These are phyloP conservation scores for Scheffersomyces illinoinensis DNA, from an alignment of 1,139 yeast genomes.

Conservation along the genomic window DNA sequence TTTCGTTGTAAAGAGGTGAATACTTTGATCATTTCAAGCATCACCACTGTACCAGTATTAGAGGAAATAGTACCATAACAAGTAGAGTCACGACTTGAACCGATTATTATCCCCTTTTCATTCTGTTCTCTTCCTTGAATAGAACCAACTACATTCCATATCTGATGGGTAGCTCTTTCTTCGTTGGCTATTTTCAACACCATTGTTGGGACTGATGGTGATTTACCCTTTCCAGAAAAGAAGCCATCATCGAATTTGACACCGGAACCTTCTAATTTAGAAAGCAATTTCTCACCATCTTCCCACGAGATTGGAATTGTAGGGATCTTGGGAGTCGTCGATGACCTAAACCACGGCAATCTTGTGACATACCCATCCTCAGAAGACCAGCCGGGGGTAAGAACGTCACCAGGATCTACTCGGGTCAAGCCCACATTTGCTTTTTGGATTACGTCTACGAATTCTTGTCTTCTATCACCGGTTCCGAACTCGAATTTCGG, in stretches of 20 bases:
- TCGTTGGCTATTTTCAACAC: conserved; percentile 47
- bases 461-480: conserved; percentile 35
- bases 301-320: conserved; percentile 73
- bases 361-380: conserved; percentile 39
- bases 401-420: conserved; percentile 72
- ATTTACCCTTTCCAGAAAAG: conserved; percentile 28
- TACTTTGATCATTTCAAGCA: conserved; percentile 71
- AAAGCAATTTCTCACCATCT: conserved; percentile 59
- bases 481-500: conserved; percentile 22
- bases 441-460: conserved; percentile 55
- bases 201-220: conserved; percentile 16
- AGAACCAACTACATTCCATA: conserved; percentile 80
- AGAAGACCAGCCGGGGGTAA: conserved; percentile 77
- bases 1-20: conserved; percentile 67
- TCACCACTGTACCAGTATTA: conserved; percentile 72
- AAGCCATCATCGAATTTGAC: conserved; percentile 28
- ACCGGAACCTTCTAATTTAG: conserved; percentile 51
- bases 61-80: conserved; percentile 76
- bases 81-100: conserved; percentile 80
- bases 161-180: conserved; percentile 60
- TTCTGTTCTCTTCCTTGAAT: conserved; percentile 80
- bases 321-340: conserved; percentile 68
- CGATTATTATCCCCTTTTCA: conserved; percentile 73
- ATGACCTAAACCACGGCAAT: conserved; percentile 48
- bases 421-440: conserved; percentile 68